Evolutionary conservation across 1,284 basidiomycete genomes (phyloP).

Genomic region (Fomitopsis schrenkii): DNA sequence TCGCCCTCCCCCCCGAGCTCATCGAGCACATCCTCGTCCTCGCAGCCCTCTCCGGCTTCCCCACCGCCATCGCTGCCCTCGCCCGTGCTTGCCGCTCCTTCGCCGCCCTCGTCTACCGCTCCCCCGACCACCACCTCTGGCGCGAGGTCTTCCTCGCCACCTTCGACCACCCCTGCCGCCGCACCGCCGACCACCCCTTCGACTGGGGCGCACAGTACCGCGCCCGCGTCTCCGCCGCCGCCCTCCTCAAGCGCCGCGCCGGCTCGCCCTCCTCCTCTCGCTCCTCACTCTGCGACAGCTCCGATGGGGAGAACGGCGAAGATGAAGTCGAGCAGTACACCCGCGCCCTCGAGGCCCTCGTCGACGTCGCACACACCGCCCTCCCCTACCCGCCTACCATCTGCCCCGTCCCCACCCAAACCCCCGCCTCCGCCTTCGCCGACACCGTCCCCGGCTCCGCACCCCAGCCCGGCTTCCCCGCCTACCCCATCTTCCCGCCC

Average conservation of each 20-base stretch:
- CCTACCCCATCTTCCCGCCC: constrained; percentile 16
- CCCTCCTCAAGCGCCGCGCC: background rate
- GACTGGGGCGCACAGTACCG: constrained; percentile 25
- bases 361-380: constrained; percentile 29
- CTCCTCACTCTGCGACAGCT: too few relatives aligned
- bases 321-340: constrained; percentile 4
- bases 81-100: constrained; percentile 41
- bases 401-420: constrained; percentile 10
- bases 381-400: constrained; percentile 26
- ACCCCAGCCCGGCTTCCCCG: constrained; percentile 3
- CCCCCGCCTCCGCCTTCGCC: background rate
- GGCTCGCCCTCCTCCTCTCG: background rate
- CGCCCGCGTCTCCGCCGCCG: constrained; percentile 18
- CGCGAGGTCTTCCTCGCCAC: constrained; percentile 43
- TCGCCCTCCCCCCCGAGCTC: constrained; percentile 34
- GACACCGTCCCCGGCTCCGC: background rate
- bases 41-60: constrained; percentile 27
- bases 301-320: background rate
- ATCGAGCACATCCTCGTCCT: constrained; percentile 39
- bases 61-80: constrained; percentile 35
- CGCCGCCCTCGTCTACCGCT: constrained; percentile 35
- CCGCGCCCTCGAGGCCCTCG: constrained; percentile 22
- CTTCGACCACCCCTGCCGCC: constrained; percentile 46
- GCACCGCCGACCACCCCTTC: constrained; percentile 6
- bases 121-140: constrained; percentile 48